Conservation (phyloP, 2,329 filamentous ascomycete species). For the Diplodia corticola region DNA sequence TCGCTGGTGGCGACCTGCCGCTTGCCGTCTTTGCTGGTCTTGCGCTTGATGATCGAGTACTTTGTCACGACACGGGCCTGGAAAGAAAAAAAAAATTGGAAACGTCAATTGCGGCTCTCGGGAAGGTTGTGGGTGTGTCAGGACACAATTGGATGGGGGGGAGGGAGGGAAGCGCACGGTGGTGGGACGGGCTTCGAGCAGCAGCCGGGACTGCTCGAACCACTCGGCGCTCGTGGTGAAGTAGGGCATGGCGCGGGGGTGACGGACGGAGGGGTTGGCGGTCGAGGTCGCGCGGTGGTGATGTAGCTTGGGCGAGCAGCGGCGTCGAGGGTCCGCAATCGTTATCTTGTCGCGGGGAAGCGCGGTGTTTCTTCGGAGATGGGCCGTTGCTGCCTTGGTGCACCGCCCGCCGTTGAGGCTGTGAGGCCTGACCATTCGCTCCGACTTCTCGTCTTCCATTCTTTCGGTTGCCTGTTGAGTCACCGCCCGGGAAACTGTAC, state of each 20-base stretch:
- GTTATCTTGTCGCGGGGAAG: neutral
- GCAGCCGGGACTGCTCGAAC: constrained; percentile 81
- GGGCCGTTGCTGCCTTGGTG: neutral
- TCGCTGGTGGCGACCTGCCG: constrained; percentile 15
- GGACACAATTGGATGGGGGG: constrained; percentile 9
- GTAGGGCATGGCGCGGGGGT: constrained; percentile 64
- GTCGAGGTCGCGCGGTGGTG: constrained; percentile 21
- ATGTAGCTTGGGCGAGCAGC: neutral
- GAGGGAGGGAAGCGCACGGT: constrained; percentile 60
- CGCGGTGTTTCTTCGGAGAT: constrained; percentile 11
- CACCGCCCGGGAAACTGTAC: neutral
- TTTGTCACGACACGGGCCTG: constrained; percentile 92
- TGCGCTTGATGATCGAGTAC: constrained; percentile 69
- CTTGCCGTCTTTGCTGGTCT: constrained; percentile 34
- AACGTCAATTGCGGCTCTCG: constrained; percentile 13
- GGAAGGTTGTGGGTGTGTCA: neutral
- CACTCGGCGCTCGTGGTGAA: constrained; percentile 84
- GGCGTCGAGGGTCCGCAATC: neutral
- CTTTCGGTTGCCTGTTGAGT: neutral
- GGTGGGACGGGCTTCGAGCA: constrained; percentile 81
- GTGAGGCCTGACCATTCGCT: neutral
- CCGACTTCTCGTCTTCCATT: neutral
- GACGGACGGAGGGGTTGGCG: neutral
- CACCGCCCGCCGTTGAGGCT: neutral
- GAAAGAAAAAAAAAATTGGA: too few species aligned